Evolutionary conservation across 192 early-diverging fungal genomes (phyloP).

Genomic region (Fimicolochytrium jonesii): DNA sequence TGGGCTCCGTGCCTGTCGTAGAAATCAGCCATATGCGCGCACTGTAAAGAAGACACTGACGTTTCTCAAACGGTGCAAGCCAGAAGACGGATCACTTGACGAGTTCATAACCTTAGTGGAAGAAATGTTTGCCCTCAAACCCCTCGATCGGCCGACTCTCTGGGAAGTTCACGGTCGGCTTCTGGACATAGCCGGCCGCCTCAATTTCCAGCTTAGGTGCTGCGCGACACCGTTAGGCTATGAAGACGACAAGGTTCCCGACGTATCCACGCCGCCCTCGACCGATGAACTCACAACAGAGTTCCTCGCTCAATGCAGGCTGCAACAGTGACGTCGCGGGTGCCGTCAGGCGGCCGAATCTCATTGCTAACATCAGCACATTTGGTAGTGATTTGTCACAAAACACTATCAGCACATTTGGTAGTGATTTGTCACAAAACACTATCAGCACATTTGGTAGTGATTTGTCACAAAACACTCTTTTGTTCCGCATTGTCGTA

Average conservation of each 20-base stretch:
- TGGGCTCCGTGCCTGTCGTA: neutral
- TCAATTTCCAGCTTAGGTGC: neutral
- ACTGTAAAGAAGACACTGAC: neutral
- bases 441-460: too few relatives aligned
- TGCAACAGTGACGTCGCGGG: too few relatives aligned
- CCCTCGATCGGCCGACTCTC: neutral
- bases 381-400: slow-evolving; percentile 51
- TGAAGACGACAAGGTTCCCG: neutral
- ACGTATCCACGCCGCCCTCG: neutral
- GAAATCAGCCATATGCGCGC: neutral
- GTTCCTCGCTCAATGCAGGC: neutral
- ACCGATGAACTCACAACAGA: neutral
- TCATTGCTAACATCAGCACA: slow-evolving; percentile 56
- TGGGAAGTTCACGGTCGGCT: neutral
- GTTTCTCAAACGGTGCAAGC: neutral
- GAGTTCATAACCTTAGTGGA: neutral
- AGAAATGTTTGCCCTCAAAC: neutral
- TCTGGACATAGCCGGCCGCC: neutral
- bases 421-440: too few relatives aligned
- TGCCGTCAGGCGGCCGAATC: slow-evolving; percentile 46
- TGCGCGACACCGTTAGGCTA: neutral
- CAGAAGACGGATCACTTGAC: neutral
- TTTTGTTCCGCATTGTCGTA: slow-evolving; percentile 41
- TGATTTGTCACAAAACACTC: too few relatives aligned
- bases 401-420: too few relatives aligned